Conservation (phyloP, 2,329 filamentous ascomycete genomes). For the Lachnellula hyalina region DNA sequence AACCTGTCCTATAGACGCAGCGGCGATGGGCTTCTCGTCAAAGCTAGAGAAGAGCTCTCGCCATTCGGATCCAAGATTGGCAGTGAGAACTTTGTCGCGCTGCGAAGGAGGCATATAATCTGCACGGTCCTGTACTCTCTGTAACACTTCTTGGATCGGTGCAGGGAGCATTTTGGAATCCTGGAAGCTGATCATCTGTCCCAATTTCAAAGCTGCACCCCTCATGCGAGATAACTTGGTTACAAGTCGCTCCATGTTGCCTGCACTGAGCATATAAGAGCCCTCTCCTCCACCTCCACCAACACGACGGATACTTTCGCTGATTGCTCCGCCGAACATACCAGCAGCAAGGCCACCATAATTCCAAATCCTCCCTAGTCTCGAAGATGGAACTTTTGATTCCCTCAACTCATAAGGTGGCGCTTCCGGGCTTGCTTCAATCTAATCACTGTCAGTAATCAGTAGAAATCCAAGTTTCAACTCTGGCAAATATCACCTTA, state of each 20-base stretch:
- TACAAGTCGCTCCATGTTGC: constrained; percentile 90
- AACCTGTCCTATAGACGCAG: constrained; percentile 95
- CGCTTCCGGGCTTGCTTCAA: constrained; percentile 17
- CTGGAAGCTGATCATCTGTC: constrained; percentile 98
- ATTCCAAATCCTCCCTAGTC: constrained; percentile 86
- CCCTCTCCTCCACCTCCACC: constrained; percentile 65
- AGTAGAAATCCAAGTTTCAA: constrained; percentile 28
- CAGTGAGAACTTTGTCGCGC: constrained; percentile 73
- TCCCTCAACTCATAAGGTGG: constrained; percentile 68
- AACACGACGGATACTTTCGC: constrained; percentile 74
- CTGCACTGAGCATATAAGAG: constrained; percentile 80
- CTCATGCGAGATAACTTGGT: constrained; percentile 92
- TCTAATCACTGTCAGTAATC: constrained; percentile 41
- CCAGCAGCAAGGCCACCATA: constrained; percentile 89
- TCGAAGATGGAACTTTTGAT: constrained; percentile 83
- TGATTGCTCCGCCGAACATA: constrained; percentile 89
- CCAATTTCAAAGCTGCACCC: constrained; percentile 92
- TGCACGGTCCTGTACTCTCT: constrained; percentile 90
- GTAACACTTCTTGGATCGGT: constrained; percentile 81
- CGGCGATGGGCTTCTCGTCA: constrained; percentile 86
- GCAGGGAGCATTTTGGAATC: constrained; percentile 91
- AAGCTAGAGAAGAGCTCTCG: constrained; percentile 77
- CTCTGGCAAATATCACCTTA: constrained; percentile 23
- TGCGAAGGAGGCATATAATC: constrained; percentile 98
- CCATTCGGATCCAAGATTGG: constrained; percentile 81